Evolutionary conservation across 1,284 basidiomycete genomes (phyloP).

Genomic region (Lentinus polychrous): DNA sequence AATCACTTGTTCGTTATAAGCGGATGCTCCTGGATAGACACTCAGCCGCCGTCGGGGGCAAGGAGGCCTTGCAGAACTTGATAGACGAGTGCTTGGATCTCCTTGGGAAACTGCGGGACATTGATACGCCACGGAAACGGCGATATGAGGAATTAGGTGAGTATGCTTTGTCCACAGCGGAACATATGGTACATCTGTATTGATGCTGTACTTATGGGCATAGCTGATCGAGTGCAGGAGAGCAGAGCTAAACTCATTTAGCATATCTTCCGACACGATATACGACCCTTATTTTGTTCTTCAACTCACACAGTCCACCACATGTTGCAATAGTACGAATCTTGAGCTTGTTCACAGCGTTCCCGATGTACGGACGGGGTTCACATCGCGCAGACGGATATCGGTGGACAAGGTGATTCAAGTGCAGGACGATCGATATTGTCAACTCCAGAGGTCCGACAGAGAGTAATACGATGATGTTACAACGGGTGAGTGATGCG

Average conservation of each 20-base stretch:
- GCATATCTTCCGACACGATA: neutral
- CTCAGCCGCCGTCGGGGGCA: conserved; percentile 15
- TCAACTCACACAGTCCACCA: too few species aligned
- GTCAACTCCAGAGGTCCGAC: neutral
- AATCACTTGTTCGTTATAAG: conserved; percentile 83
- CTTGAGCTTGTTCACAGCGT: too few species aligned
- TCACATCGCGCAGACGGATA: too few species aligned
- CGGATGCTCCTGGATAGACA: conserved; percentile 45
- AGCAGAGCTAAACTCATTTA: neutral
- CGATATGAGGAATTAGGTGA: conserved; percentile 62
- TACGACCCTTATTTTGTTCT: neutral
- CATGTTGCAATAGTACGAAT: too few species aligned
- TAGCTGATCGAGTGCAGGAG: neutral
- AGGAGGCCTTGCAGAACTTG: conserved; percentile 30
- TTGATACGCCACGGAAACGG: conserved; percentile 53
- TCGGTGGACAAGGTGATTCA: neutral
- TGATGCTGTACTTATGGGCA: neutral
- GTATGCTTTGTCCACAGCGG: conserved; percentile 16
- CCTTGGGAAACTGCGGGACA: conserved; percentile 41
- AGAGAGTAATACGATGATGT: neutral
- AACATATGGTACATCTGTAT: neutral
- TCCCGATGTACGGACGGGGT: too few species aligned
- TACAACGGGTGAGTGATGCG: conserved; percentile 1
- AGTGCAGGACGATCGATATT: neutral
- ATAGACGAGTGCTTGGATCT: conserved; percentile 44